Base-by-base conservation (phyloP, 140 eudicot genomes). In the Bidens hawaiensis region DNA sequence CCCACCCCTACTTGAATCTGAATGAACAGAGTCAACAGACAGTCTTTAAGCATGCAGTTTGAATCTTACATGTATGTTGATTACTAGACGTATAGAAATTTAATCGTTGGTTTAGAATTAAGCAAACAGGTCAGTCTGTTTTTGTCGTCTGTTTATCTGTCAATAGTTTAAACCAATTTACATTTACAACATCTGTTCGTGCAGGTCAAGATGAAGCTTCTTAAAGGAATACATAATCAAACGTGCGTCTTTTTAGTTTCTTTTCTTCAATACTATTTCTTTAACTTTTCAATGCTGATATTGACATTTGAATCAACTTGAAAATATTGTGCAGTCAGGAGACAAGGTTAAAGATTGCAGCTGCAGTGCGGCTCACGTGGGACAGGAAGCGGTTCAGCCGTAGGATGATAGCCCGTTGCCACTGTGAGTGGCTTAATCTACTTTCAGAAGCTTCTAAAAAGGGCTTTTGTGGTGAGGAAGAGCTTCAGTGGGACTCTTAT, bases 401-500 rank as follows among this genome's bases (percentile, higher is more conserved):
- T 23, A 55, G 62, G 62, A 55, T 55, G 62, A 55, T 55, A 15
- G 62, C 62, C 10, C 41, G 62, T 19, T 55, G 62, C 41, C 62
- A 55, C 62, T 23, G 62, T 15, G 62, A 55, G 62, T 55, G 62
- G 62, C 62, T 55, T 55, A 36, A 55, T 8, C 62, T 55, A 8
- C 31, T 55, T 26, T 41, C 62, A 6, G 62, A 55, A 28, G 62
- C 90, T 66, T 81, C 96, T 54, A 74, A 75, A 70, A 78, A 58
- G 60, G 98, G 98, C 49, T 28, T 82, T 47, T 33, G 18, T 28
- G 96, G 81, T 26, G 88, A 87, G 72, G 89, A 87, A 56, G 95
- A 84, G 79, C 64, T 91, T 58, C 88, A 84, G 74, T 91, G 95
- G 97, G 75, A 84, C 70, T 83, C 94, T 17, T 87, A 86, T 53